These are phyloP conservation scores for Ceratopteris richardii DNA, from an alignment of 75 land plant genomes.

Conservation along the genomic window DNA sequence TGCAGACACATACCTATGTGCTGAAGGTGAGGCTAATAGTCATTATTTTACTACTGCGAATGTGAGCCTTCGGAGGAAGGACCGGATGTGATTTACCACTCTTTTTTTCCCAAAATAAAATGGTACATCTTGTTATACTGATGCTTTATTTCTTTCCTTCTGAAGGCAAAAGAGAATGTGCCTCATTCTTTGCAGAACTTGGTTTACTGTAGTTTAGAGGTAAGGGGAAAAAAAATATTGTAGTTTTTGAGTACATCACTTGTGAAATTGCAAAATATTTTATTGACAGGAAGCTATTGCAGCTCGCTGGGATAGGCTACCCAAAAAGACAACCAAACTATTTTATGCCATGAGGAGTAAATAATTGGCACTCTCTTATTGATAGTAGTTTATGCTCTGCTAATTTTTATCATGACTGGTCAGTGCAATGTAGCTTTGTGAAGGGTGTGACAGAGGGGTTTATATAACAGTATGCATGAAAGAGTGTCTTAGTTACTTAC, in stretches of 20 bases:
- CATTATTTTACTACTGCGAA: too few species aligned
- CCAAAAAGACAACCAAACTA: constrained; percentile 59
- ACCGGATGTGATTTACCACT: too few species aligned
- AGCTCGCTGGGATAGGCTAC: constrained; percentile 66
- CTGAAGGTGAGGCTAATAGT: constrained; percentile 40
- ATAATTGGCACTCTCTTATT: constrained; percentile 10
- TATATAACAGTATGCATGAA: too few species aligned
- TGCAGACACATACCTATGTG: constrained; percentile 61
- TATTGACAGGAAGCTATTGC: constrained; percentile 53
- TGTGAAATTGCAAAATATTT: neutral
- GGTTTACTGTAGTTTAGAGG: constrained; percentile 73
- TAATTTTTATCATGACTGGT: too few species aligned
- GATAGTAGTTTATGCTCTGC: too few species aligned
- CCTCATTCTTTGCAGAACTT: constrained; percentile 30
- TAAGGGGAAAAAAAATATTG: constrained; percentile 9
- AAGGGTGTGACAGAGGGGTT: too few species aligned
- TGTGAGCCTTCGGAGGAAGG: too few species aligned
- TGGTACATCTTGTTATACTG: too few species aligned
- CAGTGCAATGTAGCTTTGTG: too few species aligned
- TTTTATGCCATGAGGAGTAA: constrained; percentile 84
- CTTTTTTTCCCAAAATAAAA: too few species aligned
- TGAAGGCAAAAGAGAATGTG: constrained; percentile 24
- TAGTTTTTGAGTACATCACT: neutral
- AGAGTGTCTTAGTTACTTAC: too few species aligned
- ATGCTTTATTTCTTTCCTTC: neutral